Conservation (phyloP, 495 filamentous ascomycete genomes). For the Hypoxylon rickii region DNA sequence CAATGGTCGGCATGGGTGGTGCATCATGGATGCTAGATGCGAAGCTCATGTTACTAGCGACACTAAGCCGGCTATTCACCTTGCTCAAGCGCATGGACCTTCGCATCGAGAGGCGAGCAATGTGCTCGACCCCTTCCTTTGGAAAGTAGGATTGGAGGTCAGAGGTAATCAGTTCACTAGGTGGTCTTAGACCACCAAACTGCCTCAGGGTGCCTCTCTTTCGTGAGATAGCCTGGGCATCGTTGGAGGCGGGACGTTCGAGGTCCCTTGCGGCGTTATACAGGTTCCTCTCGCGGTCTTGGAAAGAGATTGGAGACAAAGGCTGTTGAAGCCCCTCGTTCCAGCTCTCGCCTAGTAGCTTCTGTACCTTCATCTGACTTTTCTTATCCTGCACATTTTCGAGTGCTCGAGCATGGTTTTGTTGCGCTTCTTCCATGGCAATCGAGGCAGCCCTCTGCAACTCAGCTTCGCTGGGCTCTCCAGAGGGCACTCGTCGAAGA, state of each 20-base stretch:
- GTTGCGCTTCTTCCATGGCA: conserved; percentile 76
- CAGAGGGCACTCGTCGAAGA: conserved; percentile 82
- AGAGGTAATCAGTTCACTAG: conserved; percentile 95
- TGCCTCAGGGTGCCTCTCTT: conserved; percentile 63
- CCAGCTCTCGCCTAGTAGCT: conserved; percentile 83
- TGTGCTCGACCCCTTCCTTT: conserved; percentile 89
- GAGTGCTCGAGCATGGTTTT: conserved; percentile 69
- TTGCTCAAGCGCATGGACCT: conserved; percentile 88
- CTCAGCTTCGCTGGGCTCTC: conserved; percentile 81
- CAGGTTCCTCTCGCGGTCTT: conserved; percentile 67
- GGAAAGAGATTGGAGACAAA: conserved; percentile 73
- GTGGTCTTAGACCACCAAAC: conserved; percentile 90
- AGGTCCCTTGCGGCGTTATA: conserved; percentile 62
- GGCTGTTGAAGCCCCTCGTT: conserved; percentile 77
- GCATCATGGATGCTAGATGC: conserved; percentile 86
- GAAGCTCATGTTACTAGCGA: conserved; percentile 91
- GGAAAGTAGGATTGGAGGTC: conserved; percentile 96
- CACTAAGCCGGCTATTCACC: conserved; percentile 87
- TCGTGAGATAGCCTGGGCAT: conserved; percentile 55
- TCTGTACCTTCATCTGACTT: conserved; percentile 75
- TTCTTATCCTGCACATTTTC: conserved; percentile 67
- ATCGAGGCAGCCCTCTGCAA: conserved; percentile 81
- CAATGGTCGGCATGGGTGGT: conserved; percentile 94
- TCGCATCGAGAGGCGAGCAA: conserved; percentile 86
- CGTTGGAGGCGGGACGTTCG: conserved; percentile 59